Percentiles rank a stretch among this genome's conserved stretches.
These are phyloP conservation scores for Colletotrichum sansevieriae DNA, from an alignment of 2,329 filamentous ascomycete genomes.

Conservation along the genomic window DNA sequence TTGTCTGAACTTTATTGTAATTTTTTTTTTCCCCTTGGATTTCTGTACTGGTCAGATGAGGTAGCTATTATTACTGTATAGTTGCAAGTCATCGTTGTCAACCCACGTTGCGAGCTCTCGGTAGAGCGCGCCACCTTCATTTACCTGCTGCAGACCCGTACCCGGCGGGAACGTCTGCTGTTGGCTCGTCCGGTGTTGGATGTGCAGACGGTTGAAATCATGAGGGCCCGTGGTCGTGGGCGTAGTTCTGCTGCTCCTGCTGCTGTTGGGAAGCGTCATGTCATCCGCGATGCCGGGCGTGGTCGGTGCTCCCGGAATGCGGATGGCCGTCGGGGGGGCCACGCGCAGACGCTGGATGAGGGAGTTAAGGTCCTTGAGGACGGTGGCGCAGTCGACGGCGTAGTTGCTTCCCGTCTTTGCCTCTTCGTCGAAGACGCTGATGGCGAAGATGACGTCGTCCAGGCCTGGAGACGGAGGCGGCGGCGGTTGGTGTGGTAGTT, in stretches of 20 bases:
- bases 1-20: not conserved
- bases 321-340: constrained; percentile 21
- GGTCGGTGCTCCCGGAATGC: not conserved
- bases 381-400: constrained; percentile 53
- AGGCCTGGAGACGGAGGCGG: constrained; percentile 45
- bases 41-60: constrained; percentile 18
- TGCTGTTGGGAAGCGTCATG: constrained; percentile 1
- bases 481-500: constrained; percentile 31
- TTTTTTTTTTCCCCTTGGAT: not conserved
- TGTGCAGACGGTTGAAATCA: not conserved
- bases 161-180: constrained; percentile 20
- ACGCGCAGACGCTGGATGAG: constrained; percentile 52
- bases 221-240: constrained; percentile 1
- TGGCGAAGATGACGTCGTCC: constrained; percentile 56
- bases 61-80: constrained; percentile 38
- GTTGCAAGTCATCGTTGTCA: constrained; percentile 48
- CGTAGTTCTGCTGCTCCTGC: constrained; percentile 8
- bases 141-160: constrained; percentile 42
- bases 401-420: constrained; percentile 54
- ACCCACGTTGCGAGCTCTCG: constrained; percentile 55
- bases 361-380: constrained; percentile 54
- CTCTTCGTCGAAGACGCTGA: constrained; percentile 57
- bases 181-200: constrained; percentile 8
- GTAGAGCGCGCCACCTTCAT: constrained; percentile 50
- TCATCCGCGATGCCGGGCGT: constrained; percentile 26